phyloP scores from a whole-genome alignment of 441 rosid species.

The Syzygium malaccense region DNA sequence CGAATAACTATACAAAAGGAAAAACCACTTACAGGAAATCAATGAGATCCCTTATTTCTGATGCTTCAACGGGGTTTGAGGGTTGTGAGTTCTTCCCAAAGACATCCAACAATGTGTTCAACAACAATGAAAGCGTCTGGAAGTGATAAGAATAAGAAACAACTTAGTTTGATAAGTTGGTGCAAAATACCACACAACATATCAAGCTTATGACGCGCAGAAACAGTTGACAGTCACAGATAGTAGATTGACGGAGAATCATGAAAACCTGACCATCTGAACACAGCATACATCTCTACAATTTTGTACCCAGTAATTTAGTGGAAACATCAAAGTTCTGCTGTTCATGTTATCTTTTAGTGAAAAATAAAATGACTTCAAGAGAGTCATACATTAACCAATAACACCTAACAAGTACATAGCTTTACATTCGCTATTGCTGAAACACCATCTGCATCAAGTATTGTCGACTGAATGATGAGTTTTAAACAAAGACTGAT shows the following conservation, averaged over 20 bases:
- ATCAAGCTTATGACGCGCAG: neutral
- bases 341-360: neutral
- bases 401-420: neutral
- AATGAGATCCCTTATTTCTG: conserved; percentile 76
- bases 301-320: neutral
- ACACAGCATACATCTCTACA: neutral
- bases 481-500: neutral
- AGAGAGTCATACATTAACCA: neutral
- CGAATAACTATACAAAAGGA: neutral
- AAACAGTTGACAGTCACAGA: neutral
- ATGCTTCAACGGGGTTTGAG: conserved; percentile 54
- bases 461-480: neutral
- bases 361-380: neutral
- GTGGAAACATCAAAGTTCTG: neutral
- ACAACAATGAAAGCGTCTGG: conserved; percentile 62
- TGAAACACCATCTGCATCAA: neutral
- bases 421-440: neutral
- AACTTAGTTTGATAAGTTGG: neutral
- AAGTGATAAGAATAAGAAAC: neutral
- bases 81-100: conserved; percentile 68
- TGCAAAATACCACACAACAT: neutral
- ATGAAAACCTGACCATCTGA: neutral
- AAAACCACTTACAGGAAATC: conserved; percentile 70
- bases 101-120: conserved; percentile 66
- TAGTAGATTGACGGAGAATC: neutral